These are phyloP conservation scores for Backusella tuberculispora DNA, from an alignment of 192 early-diverging fungal species.

Conservation along the genomic window DNA sequence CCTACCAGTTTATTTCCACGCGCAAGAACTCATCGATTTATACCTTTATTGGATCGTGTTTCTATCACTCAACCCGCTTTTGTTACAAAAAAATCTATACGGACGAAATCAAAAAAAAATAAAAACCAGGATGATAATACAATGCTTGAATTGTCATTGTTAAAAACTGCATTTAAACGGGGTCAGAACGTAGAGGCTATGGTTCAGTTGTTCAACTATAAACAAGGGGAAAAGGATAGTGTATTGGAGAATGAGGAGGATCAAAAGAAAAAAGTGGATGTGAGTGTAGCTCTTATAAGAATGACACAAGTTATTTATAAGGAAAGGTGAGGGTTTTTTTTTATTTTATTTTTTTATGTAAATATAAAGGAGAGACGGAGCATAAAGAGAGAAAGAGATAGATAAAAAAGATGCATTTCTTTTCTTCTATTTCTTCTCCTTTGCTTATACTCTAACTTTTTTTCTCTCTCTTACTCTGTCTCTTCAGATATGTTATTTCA, in stretches of 20 bases:
- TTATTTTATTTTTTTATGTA: too few species aligned
- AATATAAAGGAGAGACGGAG: too few species aligned
- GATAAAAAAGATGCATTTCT: too few species aligned
- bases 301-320: neutral
- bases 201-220: neutral
- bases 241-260: neutral
- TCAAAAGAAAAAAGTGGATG: neutral
- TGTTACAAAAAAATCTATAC: neutral
- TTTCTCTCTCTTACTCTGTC: too few species aligned
- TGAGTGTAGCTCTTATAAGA: neutral
- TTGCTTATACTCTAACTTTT: too few species aligned
- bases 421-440: too few species aligned
- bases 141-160: neutral
- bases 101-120: neutral
- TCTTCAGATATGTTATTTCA: too few species aligned
- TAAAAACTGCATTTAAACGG: neutral
- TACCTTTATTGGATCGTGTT: neutral
- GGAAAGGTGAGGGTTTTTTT: conserved; percentile 5
- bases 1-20: conserved; percentile 9
- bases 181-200: neutral
- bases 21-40: neutral
- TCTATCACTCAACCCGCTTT: neutral
- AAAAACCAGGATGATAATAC: neutral
- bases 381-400: too few species aligned
- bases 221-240: neutral